Conservation (phyloP, 805 yeast genomes). For the Candida stauntonica region DNA sequence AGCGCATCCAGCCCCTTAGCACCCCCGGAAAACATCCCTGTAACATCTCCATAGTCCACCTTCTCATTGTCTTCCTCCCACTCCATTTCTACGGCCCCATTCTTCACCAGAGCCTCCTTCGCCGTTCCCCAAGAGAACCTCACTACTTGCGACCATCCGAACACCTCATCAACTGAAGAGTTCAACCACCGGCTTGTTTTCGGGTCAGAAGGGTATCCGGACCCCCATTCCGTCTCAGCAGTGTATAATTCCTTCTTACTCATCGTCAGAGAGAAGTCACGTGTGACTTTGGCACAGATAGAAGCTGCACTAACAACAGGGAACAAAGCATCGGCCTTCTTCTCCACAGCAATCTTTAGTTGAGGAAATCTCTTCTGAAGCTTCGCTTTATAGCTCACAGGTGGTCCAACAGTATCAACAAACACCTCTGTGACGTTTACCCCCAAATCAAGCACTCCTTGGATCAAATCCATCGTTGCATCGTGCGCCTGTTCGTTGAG, state of each 20-base stretch:
- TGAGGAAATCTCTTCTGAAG: conserved; percentile 64
- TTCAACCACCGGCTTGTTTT: conserved; percentile 76
- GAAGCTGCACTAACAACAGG: conserved; percentile 95
- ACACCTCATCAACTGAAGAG: conserved; percentile 56
- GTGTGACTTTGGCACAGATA: conserved; percentile 92
- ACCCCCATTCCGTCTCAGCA: conserved; percentile 49
- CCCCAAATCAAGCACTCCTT: conserved; percentile 54
- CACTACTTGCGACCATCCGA: conserved; percentile 79
- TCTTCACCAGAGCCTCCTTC: conserved; percentile 57
- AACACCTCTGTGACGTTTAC: conserved; percentile 67
- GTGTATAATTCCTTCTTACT: conserved; percentile 29
- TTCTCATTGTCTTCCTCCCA: conserved; percentile 49
- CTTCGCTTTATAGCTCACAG: conserved; percentile 75
- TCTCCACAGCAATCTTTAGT: conserved; percentile 74
- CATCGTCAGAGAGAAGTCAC: conserved; percentile 59
- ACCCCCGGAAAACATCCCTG: conserved; percentile 11
- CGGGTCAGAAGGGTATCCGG: conserved; percentile 95
- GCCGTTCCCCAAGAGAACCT: conserved; percentile 96
- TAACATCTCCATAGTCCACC: conserved; percentile 24
- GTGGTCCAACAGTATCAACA: conserved; percentile 98
- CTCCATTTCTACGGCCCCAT: conserved; percentile 48
- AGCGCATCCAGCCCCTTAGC: conserved; percentile 12
- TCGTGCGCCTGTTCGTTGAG: conserved; percentile 96
- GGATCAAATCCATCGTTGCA: conserved; percentile 78
- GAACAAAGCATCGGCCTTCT: conserved; percentile 89